Evolutionary conservation across 345 rosid genomes (phyloP).

Genomic region (Pugionium cornutum): DNA sequence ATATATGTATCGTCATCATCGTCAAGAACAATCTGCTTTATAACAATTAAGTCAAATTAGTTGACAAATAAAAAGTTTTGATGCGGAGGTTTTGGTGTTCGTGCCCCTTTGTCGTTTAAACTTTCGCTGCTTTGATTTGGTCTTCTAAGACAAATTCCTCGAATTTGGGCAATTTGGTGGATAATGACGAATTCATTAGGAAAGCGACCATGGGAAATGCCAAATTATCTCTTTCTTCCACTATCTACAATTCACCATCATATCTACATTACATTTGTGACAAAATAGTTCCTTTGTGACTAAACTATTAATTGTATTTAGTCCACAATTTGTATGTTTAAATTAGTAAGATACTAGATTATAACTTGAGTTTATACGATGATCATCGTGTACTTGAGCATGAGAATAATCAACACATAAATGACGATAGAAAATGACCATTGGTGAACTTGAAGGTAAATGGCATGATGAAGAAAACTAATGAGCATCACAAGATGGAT

Average conservation of each 20-base stretch:
- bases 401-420: conserved; percentile 1
- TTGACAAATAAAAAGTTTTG: conserved; percentile 21
- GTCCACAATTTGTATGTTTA: too few species aligned
- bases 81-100: conserved; percentile 10
- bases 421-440: conserved; percentile 28
- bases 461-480: conserved; percentile 4
- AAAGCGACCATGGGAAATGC: conserved; percentile 27
- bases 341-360: background rate
- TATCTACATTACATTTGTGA: background rate
- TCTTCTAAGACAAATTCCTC: background rate
- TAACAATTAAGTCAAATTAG: background rate
- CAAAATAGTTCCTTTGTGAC: too few species aligned
- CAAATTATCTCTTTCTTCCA: background rate
- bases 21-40: conserved; percentile 21
- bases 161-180: conserved; percentile 14
- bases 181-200: conserved; percentile 34
- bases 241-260: conserved; percentile 24
- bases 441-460: conserved; percentile 27
- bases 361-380: background rate
- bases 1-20: conserved; percentile 15
- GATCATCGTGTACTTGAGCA: background rate
- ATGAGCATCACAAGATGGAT: conserved; percentile 46
- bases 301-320: too few species aligned
- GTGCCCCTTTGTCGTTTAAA: conserved; percentile 27
- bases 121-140: conserved; percentile 24